These are phyloP conservation scores for Trichophyton rubrum DNA, from an alignment of 2,329 filamentous ascomycete genomes.

Conservation along the genomic window DNA sequence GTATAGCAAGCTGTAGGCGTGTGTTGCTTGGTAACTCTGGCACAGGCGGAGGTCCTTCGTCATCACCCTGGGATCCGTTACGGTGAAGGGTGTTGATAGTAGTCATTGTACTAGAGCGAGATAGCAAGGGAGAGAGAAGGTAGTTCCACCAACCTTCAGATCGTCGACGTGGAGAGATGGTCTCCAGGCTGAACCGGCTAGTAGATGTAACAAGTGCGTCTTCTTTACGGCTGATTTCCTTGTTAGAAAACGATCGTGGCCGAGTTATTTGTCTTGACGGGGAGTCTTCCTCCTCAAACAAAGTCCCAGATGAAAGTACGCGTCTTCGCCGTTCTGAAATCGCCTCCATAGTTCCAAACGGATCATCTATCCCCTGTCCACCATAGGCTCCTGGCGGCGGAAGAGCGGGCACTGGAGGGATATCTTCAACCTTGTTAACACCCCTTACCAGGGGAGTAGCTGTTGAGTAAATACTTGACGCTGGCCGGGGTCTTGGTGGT, in stretches of 20 bases:
- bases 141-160: conserved; percentile 41
- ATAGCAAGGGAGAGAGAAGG: conserved; percentile 34
- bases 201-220: conserved; percentile 17
- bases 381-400: conserved; percentile 20
- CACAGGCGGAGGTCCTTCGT: conserved; percentile 15
- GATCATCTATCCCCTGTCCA: conserved; percentile 11
- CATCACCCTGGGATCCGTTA: conserved; percentile 10
- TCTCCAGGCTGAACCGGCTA: conserved; percentile 24
- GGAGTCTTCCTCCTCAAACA: conserved; percentile 25
- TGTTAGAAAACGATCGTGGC: conserved; percentile 4
- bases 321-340: conserved; percentile 16
- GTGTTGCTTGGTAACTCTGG: conserved; percentile 6
- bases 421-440: conserved; percentile 10
- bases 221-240: conserved; percentile 5
- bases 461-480: conserved; percentile 36
- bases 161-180: conserved; percentile 26
- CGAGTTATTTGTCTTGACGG: neutral
- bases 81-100: conserved; percentile 17
- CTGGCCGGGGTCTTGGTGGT: conserved; percentile 20
- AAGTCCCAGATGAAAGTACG: conserved; percentile 25
- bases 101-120: conserved; percentile 25
- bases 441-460: conserved; percentile 22
- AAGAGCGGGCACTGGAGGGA: conserved; percentile 33
- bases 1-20: conserved; percentile 17
- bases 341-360: conserved; percentile 11